These are phyloP conservation scores for Metarhizium brunneum DNA, from an alignment of 2,329 filamentous ascomycete species.

Conservation along the genomic window DNA sequence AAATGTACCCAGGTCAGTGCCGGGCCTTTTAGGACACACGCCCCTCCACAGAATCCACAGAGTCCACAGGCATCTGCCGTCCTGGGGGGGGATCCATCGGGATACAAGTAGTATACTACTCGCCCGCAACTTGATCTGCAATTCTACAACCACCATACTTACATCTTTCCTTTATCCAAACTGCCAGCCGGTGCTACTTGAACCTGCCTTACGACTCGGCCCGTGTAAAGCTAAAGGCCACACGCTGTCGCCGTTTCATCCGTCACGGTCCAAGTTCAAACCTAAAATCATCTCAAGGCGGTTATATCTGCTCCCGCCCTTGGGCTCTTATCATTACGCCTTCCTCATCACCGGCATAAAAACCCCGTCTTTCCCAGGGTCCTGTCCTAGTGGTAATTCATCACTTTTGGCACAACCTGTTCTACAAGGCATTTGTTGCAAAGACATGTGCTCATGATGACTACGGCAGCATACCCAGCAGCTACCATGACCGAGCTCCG, in stretches of 20 bases:
- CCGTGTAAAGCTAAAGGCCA: constrained; percentile 5
- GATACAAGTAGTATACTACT: constrained; percentile 38
- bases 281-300: background rate
- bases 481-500: constrained; percentile 56
- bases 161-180: background rate
- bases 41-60: constrained; percentile 26
- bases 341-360: background rate
- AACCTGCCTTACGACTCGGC: background rate
- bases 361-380: background rate
- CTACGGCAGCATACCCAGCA: constrained; percentile 46
- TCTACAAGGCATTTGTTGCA: constrained; percentile 6
- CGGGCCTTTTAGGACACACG: constrained; percentile 37
- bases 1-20: constrained; percentile 32
- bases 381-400: background rate
- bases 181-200: constrained; percentile 3
- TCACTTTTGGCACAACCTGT: background rate
- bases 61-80: constrained; percentile 31
- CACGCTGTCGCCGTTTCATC: constrained; percentile 1
- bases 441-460: constrained; percentile 49
- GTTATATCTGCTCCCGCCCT: background rate
- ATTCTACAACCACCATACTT: constrained; percentile 6
- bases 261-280: background rate
- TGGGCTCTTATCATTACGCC: background rate
- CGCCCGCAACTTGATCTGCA: constrained; percentile 29
- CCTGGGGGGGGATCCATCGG: constrained; percentile 23